A percentile compares a stretch with the other conserved stretches of the same genome.
Evolutionary conservation across 441 rosid species (phyloP).

Genomic region (Macaranga tanarius): DNA sequence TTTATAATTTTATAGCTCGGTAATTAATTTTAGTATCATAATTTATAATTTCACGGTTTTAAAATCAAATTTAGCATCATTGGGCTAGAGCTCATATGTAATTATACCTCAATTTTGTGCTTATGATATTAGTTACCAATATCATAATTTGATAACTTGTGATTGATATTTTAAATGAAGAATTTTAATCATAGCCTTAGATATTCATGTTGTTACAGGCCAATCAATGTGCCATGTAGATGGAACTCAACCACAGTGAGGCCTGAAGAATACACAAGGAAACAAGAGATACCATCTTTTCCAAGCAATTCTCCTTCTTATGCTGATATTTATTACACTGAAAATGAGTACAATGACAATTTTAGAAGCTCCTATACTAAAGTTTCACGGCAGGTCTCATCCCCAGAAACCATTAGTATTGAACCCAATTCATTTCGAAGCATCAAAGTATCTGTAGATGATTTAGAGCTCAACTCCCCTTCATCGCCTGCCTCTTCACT

Average conservation of each 20-base stretch:
- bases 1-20: too few species aligned
- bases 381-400: conserved; percentile 45
- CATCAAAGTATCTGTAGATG: conserved; percentile 45
- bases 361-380: conserved; percentile 40
- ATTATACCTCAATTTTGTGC: too few species aligned
- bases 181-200: too few species aligned
- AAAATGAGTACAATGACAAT: conserved; percentile 32
- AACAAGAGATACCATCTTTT: conserved; percentile 39
- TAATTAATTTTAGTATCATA: too few species aligned
- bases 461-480: conserved; percentile 64
- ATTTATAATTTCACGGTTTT: too few species aligned
- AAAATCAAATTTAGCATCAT: too few species aligned
- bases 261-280: conserved; percentile 37
- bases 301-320: conserved; percentile 31
- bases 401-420: conserved; percentile 66
- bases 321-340: conserved; percentile 36
- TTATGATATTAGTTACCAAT: too few species aligned
- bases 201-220: conserved; percentile 39
- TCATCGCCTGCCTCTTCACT: conserved; percentile 73
- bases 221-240: conserved; percentile 72
- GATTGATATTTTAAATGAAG: too few species aligned
- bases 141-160: too few species aligned
- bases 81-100: too few species aligned
- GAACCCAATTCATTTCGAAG: conserved; percentile 58
- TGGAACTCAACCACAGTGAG: conserved; percentile 49